Evolutionary conservation across 1,284 basidiomycete species (phyloP).

Genomic region (Cutaneotrichosporon curvatum): DNA sequence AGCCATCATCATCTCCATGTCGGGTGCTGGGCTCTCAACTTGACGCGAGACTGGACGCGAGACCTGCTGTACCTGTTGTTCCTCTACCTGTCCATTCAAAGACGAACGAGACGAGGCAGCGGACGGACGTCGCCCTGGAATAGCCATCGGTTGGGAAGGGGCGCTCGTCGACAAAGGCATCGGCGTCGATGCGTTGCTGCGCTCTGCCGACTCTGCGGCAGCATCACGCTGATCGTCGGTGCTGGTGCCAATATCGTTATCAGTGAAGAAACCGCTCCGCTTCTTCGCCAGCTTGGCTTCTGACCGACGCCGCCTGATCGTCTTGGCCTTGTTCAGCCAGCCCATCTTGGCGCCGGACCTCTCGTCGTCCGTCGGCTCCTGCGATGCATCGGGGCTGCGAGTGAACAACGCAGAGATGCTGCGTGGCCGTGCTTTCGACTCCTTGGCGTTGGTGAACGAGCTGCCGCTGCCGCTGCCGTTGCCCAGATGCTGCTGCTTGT

Average conservation of each 20-base stretch:
- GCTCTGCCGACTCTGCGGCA: background rate
- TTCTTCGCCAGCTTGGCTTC: slow-evolving; percentile 21
- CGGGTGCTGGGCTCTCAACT: too few relatives aligned
- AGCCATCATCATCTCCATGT: too few relatives aligned
- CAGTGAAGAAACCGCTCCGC: slow-evolving; percentile 7
- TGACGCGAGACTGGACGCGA: too few relatives aligned
- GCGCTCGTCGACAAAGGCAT: background rate
- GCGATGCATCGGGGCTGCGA: slow-evolving; percentile 11
- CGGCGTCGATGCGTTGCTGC: slow-evolving; percentile 3
- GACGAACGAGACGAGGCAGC: slow-evolving; percentile 3
- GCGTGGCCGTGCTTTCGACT: slow-evolving; percentile 23
- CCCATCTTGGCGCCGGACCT: slow-evolving; percentile 26
- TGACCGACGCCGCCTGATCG: slow-evolving; percentile 28
- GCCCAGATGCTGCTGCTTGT: slow-evolving; percentile 7
- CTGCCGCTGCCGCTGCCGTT: too few relatives aligned
- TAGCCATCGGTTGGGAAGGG: background rate
- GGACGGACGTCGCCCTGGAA: background rate
- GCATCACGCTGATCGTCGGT: background rate
- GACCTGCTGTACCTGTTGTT: too few relatives aligned
- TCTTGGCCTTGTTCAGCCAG: slow-evolving; percentile 36
- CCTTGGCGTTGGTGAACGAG: slow-evolving; percentile 1
- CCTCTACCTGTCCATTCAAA: background rate
- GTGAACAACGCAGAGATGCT: slow-evolving; percentile 38
- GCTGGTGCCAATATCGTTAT: slow-evolving; percentile 6
- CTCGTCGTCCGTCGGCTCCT: slow-evolving; percentile 9